Percentiles rank a stretch among this genome's conserved stretches.
Evolutionary conservation across 2,329 filamentous ascomycete genomes (phyloP).

Genomic region (Plenodomus biglobosus): DNA sequence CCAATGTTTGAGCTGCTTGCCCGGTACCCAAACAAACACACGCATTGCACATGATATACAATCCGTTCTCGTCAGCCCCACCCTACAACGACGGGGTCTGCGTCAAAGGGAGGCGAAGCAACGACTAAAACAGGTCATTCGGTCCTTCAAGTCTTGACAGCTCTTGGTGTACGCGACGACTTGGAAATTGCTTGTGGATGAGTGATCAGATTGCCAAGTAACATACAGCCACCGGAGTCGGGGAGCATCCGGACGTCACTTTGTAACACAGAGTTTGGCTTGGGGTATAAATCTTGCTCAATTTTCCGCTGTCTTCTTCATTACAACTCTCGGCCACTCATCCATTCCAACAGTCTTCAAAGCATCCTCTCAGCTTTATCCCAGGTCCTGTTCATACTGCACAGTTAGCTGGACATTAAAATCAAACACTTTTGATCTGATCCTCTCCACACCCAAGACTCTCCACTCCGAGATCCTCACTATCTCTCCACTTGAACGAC

Average conservation of each 20-base stretch:
- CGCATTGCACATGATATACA: not conserved
- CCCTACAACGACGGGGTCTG: constrained; percentile 4
- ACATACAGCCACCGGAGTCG: constrained; percentile 4
- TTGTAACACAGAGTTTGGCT: too few relatives aligned
- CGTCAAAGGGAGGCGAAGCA: constrained; percentile 9
- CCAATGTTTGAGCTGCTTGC: constrained; percentile 2
- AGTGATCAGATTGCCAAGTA: constrained; percentile 7
- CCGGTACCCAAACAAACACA: constrained; percentile 4
- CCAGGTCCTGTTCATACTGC: too few relatives aligned
- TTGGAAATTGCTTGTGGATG: not conserved
- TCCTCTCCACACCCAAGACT: too few relatives aligned
- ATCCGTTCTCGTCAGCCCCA: not conserved
- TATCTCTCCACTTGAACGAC: too few relatives aligned
- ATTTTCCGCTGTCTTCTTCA: too few relatives aligned
- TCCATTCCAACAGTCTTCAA: too few relatives aligned
- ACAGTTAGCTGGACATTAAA: too few relatives aligned
- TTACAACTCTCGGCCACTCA: too few relatives aligned
- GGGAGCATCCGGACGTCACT: too few relatives aligned
- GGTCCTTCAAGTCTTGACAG: constrained; percentile 9
- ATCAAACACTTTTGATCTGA: not conserved
- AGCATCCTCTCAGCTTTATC: too few relatives aligned
- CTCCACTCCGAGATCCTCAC: too few relatives aligned
- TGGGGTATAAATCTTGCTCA: too few relatives aligned
- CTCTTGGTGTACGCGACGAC: constrained; percentile 2
- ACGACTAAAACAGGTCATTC: constrained; percentile 1